Percentiles rank a stretch among this genome's conserved stretches.
Evolutionary conservation across 164 flowering plant genomes (phyloP).

Genomic region (Annona cherimola): DNA sequence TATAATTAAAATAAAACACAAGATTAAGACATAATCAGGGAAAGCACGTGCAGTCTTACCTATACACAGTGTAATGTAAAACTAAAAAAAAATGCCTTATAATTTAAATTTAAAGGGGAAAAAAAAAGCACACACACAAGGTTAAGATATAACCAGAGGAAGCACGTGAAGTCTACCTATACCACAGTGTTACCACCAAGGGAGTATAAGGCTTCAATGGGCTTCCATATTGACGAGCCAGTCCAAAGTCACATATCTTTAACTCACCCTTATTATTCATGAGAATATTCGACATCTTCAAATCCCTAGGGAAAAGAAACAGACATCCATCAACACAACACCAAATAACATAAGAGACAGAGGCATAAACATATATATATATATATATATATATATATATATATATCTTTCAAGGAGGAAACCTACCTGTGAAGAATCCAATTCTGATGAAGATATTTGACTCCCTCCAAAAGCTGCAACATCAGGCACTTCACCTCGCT

Average conservation of each 20-base stretch:
- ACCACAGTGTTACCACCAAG: conserved; percentile 97
- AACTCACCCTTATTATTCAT: conserved; percentile 90
- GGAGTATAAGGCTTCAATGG: conserved; percentile 95
- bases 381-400: background rate
- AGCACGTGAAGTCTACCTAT: conserved; percentile 54
- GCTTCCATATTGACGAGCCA: conserved; percentile 99
- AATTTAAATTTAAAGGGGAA: no score
- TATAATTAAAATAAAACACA: no score
- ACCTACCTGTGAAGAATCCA: conserved; percentile 80
- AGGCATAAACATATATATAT: no score
- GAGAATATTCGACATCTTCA: conserved; percentile 92
- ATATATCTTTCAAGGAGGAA: background rate
- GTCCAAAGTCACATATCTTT: conserved; percentile 96
- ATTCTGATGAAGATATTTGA: conserved; percentile 93
- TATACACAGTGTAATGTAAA: no score
- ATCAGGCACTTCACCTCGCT: conserved; percentile 95
- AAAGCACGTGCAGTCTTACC: no score
- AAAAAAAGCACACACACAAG: background rate
- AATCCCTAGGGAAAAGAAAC: conserved; percentile 38
- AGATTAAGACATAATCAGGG: no score
- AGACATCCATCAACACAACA: background rate
- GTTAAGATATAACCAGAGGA: background rate
- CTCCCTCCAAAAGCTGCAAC: conserved; percentile 86
- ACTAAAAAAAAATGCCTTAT: no score
- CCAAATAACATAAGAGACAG: background rate